Evolutionary conservation across 345 rosid species (phyloP).

Genomic region (Eucalyptus pauciflora): DNA sequence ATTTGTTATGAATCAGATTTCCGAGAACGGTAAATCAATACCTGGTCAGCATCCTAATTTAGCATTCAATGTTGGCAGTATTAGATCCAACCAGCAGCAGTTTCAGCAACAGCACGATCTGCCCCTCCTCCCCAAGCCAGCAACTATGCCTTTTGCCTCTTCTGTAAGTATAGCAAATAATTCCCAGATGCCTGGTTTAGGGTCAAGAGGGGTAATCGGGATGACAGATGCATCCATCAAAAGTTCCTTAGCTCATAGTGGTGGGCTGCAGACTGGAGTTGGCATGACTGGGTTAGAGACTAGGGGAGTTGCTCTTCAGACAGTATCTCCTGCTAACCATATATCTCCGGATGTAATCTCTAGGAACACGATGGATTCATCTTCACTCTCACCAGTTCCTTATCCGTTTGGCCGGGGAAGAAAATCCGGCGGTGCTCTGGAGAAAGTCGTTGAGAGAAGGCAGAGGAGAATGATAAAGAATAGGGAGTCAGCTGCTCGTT

Average conservation of each 20-base stretch:
- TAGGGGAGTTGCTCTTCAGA: neutral
- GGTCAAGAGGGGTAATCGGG: neutral
- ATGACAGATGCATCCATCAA: constrained; percentile 17
- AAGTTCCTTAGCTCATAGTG: neutral
- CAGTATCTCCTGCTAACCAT: constrained; percentile 17
- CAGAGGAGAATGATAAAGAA: constrained; percentile 98
- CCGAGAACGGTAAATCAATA: neutral
- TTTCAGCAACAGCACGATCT: neutral
- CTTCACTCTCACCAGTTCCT: constrained; percentile 71
- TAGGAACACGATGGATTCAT: constrained; percentile 46
- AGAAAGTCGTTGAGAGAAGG: constrained; percentile 95
- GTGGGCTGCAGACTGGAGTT: neutral
- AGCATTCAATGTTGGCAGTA: constrained; percentile 35
- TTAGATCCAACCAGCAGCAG: constrained; percentile 24
- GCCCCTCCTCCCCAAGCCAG: constrained; percentile 62
- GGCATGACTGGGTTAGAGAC: neutral
- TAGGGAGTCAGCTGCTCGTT: constrained; percentile 97
- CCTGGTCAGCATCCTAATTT: constrained; percentile 9
- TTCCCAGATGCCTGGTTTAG: constrained; percentile 13
- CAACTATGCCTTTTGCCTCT: constrained; percentile 44
- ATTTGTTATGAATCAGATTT: neutral
- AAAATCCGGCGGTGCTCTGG: constrained; percentile 51
- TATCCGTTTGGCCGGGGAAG: constrained; percentile 67
- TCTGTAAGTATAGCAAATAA: constrained; percentile 20
- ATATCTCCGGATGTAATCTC: constrained; percentile 34